Evolutionary conservation across 352 stramenopile genomes (phyloP), one percentile per base, ranked within the genome.

Genomic region (Phytopythium montanum): DNA sequence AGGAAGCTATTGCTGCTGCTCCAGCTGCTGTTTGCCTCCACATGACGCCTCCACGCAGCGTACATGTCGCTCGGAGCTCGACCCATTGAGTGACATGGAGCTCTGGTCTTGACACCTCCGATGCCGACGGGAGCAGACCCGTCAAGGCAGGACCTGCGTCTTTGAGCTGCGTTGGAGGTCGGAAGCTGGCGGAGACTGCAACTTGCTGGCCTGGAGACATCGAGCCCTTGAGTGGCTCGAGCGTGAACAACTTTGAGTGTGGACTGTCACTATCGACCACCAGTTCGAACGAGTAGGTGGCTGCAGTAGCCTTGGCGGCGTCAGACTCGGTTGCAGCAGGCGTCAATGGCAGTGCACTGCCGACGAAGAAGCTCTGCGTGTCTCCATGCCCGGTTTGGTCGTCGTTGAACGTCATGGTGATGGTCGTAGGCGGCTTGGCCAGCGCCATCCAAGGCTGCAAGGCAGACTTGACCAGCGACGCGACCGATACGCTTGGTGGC

Each of bases 191-290:
- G 16, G 79, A 64, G 19, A 96, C 62, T 0, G 64, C 65, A 10
- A 83, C 26, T 50, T 92, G 77, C 54, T 90, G 77, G 0, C 74
- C 81, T n/a, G 73, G 58, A 25, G 53, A 62, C 21, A 95, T 46
- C 0, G 66, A 57, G 0, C 88, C 86, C 41, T 92, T 92, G 36
- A 81, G 64, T 6, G 85, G 87, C 41, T 91, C 77, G 14, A 92
- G 14, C 8, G 67, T 66, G 53, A 96, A 96, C 33, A 88, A 54
- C 59, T 88, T 87, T 7, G 65, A 63, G 38, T 89, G 70, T 26
- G 74, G 68, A 2, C 73, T 69, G n/a, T 73, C 70, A 13, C 71
- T 66, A 12, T 94, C 78, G 5, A 94, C 46, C 18, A 56, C 55
- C 7, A 96, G 61, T 56, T 93, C 84, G 39, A 93, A 95, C 0